Conservation (phyloP, 75 land plant genomes). For the Cryptomeria japonica region DNA sequence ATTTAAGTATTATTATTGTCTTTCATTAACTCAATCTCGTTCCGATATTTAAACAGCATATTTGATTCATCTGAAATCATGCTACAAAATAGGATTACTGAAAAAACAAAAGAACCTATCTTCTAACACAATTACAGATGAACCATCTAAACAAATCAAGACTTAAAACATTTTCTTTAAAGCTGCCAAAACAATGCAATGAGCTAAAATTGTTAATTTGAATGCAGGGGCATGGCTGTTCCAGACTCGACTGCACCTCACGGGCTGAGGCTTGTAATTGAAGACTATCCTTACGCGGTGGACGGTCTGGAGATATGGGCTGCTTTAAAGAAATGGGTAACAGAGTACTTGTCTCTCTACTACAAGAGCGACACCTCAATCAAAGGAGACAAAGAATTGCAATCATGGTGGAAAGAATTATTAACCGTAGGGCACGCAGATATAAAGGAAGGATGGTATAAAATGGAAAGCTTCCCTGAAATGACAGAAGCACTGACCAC, state of each 20-base stretch:
- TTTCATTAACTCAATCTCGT: no score
- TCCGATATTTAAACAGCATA: no score
- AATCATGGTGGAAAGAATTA: slow-evolving; percentile 59
- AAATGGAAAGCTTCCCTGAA: slow-evolving; percentile 26
- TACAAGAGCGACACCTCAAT: slow-evolving; percentile 34
- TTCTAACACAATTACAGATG: no score
- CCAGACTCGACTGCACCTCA: slow-evolving; percentile 31
- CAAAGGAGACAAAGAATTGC: slow-evolving; percentile 45
- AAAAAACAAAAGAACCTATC: no score
- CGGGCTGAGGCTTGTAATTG: slow-evolving; percentile 54
- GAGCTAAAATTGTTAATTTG: no score
- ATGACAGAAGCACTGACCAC: slow-evolving; percentile 35
- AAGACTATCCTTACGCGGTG: slow-evolving; percentile 63
- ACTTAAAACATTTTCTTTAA: no score
- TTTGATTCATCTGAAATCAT: no score
- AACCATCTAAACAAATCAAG: no score
- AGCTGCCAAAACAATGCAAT: no score
- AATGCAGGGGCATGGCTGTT: slow-evolving; percentile 59
- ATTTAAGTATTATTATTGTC: no score
- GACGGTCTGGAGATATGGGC: slow-evolving; percentile 59
- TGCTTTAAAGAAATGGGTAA: slow-evolving; percentile 37
- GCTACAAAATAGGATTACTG: no score
- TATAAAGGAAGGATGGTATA: slow-evolving; percentile 53
- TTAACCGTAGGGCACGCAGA: slow-evolving; percentile 47
- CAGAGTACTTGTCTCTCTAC: slow-evolving; percentile 45